These are phyloP conservation scores for Nakaseomyces glabratus DNA, from an alignment of 1,139 yeast species.

Conservation along the genomic window DNA sequence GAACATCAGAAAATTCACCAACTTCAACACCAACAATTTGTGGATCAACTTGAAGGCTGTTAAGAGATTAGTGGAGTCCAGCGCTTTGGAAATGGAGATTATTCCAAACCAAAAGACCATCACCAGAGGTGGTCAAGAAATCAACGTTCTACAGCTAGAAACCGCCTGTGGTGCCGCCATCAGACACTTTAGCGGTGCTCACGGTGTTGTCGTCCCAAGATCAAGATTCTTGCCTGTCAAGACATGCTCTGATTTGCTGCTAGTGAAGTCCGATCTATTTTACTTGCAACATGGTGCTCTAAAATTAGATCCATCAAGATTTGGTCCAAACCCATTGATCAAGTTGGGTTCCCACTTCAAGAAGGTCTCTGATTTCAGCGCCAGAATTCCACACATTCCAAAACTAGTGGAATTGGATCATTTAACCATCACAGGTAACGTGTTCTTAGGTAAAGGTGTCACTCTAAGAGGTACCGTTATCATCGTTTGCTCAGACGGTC, in stretches of 20 bases:
- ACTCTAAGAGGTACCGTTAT: conserved; percentile 94
- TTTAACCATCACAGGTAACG: conserved; percentile 95
- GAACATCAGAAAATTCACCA: conserved; percentile 93
- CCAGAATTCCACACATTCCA: conserved; percentile 92
- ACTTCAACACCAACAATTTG: conserved; percentile 94
- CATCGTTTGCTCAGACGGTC: conserved; percentile 95
- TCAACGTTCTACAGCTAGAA: conserved; percentile 87
- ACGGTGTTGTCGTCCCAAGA: conserved; percentile 97
- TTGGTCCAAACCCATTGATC: conserved; percentile 89
- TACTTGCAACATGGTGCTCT: conserved; percentile 86
- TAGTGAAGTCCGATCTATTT: conserved; percentile 95
- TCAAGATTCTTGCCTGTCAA: conserved; percentile 96
- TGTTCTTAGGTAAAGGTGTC: conserved; percentile 80
- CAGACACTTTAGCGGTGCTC: conserved; percentile 90
- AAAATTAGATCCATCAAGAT: conserved; percentile 74
- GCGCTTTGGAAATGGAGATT: conserved; percentile 81
- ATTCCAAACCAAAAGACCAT: conserved; percentile 90
- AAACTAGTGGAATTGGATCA: conserved; percentile 93
- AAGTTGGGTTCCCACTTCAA: conserved; percentile 95
- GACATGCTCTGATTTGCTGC: conserved; percentile 87
- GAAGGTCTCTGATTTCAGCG: conserved; percentile 85
- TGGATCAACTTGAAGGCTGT: conserved; percentile 95
- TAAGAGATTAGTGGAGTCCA: conserved; percentile 80
- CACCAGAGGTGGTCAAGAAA: conserved; percentile 63
- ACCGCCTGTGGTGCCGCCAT: conserved; percentile 99